Conservation (phyloP, 2,329 filamentous ascomycete species). For the Cladosporium velox region DNA sequence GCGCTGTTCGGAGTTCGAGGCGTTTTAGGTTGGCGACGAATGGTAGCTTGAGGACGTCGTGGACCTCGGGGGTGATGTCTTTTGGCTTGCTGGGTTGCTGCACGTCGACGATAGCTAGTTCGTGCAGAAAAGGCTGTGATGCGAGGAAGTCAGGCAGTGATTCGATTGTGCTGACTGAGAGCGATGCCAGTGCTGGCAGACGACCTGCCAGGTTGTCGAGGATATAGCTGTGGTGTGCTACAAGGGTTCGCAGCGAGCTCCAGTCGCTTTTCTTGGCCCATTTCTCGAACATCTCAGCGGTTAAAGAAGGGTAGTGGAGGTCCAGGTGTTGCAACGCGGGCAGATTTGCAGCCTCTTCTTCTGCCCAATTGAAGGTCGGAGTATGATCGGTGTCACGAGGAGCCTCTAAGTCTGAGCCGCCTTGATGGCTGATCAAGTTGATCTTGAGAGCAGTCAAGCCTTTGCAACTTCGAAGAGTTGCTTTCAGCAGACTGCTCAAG, state of each 20-base stretch:
- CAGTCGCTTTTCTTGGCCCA: constrained; percentile 5
- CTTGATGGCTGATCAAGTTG: background rate
- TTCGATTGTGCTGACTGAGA: background rate
- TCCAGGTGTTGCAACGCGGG: constrained; percentile 6
- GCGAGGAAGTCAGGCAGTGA: background rate
- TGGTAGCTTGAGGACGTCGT: background rate
- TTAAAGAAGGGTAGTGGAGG: background rate
- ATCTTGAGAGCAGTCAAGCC: background rate
- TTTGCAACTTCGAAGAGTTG: background rate
- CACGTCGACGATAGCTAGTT: background rate
- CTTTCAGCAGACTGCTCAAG: background rate
- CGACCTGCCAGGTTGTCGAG: background rate
- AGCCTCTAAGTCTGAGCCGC: background rate
- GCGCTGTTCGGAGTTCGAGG: background rate
- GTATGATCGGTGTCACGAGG: background rate
- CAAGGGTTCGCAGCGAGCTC: background rate
- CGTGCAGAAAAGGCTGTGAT: background rate
- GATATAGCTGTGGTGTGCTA: background rate
- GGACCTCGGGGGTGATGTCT: background rate
- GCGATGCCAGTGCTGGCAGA: background rate
- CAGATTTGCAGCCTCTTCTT: background rate
- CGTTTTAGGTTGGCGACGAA: background rate
- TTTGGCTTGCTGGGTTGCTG: background rate
- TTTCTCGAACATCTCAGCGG: background rate
- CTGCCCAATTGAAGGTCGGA: background rate